These are phyloP conservation scores for Aaosphaeria pasadenensis DNA, from an alignment of 2,329 filamentous ascomycete species.

Conservation along the genomic window DNA sequence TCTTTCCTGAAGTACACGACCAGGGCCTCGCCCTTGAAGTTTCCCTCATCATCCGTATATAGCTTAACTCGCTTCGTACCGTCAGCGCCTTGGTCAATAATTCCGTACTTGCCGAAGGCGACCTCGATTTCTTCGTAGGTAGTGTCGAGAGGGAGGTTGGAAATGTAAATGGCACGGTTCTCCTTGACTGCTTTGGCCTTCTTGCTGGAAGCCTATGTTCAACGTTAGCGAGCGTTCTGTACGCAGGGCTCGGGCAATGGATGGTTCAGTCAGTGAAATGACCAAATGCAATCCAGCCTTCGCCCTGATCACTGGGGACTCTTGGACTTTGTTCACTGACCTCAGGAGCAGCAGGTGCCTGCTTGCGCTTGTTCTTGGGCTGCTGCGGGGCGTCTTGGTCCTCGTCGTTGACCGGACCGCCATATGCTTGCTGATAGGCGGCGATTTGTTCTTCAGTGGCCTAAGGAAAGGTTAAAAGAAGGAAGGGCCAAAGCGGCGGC, in stretches of 20 bases:
- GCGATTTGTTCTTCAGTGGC: constrained; percentile 9
- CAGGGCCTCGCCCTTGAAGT: constrained; percentile 90
- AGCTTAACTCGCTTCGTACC: constrained; percentile 88
- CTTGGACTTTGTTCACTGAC: constrained; percentile 9
- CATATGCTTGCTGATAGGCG: constrained; percentile 6
- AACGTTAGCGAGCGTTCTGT: no score
- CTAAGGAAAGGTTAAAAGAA: background rate
- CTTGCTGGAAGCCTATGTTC: constrained; percentile 15
- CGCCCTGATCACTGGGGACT: no score
- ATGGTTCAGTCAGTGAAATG: no score
- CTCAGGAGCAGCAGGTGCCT: constrained; percentile 9
- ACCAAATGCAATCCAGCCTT: no score
- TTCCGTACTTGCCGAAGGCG: constrained; percentile 84
- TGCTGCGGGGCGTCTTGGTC: background rate
- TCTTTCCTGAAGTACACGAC: constrained; percentile 94
- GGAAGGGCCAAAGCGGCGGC: background rate
- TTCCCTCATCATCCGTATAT: constrained; percentile 76
- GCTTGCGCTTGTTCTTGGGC: constrained; percentile 24
- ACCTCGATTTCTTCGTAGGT: constrained; percentile 77
- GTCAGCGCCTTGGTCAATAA: constrained; percentile 90
- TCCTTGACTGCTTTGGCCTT: constrained; percentile 46
- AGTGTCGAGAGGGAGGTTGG: constrained; percentile 76
- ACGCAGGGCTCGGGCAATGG: no score
- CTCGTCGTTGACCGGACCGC: constrained; percentile 1
- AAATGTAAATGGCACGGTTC: constrained; percentile 92